phyloP scores from a whole-genome alignment of 495 filamentous ascomycete species.

The Tuber melanosporum region DNA sequence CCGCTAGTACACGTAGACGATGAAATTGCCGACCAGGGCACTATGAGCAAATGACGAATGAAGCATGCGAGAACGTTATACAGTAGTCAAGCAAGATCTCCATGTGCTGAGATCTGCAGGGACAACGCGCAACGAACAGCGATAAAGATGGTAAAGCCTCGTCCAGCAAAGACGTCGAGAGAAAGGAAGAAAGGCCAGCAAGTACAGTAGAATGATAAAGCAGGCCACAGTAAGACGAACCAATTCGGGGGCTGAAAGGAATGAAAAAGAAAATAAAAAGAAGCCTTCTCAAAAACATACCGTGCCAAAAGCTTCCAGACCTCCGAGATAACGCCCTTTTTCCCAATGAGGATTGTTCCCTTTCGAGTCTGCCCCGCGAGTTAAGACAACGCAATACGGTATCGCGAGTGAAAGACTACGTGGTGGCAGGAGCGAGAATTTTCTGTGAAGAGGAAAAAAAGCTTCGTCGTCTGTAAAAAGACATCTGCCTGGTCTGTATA shows the following conservation, averaged over 20 bases:
- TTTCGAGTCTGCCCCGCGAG: background rate
- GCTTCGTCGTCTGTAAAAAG: background rate
- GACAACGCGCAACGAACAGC: constrained; percentile 2
- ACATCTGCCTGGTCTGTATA: background rate
- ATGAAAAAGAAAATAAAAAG: background rate
- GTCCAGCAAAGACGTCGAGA: background rate
- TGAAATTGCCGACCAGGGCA: background rate
- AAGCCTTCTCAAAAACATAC: constrained; percentile 2
- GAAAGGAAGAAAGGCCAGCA: background rate
- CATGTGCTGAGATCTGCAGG: background rate
- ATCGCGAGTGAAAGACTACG: background rate
- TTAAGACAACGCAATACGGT: background rate
- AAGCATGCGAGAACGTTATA: background rate
- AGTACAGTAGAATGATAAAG: background rate
- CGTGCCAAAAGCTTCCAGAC: background rate
- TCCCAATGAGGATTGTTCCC: background rate
- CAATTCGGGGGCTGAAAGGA: background rate
- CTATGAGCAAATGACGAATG: background rate
- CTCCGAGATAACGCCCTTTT: background rate
- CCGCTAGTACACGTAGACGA: background rate
- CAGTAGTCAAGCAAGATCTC: background rate
- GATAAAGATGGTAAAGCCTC: background rate
- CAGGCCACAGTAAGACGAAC: background rate
- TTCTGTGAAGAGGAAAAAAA: background rate
- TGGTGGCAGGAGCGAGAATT: background rate